Base-by-base conservation (phyloP, 805 yeast genomes). In the Pichia manshurica region DNA sequence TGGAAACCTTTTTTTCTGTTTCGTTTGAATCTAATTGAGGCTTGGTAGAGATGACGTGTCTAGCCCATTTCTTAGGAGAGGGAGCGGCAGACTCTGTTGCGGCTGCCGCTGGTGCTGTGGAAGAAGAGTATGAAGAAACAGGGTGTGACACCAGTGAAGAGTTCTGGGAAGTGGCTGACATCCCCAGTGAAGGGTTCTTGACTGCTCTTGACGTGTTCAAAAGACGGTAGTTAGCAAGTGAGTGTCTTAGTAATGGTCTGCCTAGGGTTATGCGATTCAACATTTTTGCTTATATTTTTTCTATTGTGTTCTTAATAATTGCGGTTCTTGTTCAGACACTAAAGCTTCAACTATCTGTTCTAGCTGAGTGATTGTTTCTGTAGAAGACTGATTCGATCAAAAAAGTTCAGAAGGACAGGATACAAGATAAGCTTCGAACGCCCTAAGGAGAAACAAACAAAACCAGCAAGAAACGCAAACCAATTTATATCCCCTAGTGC, bases 31-130 rank as follows among this genome's bases (percentile, higher is more conserved):
- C 49, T n/a, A 33, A 31, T 21, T 19, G 31, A 8, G 44, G 28
- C 8, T 45, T 36, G 13, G 46, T 53, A 7, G 62, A 55, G 34
- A 64, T 53, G 7, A 61, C 55, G 45, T 64, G 67, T 44, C 61
- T 60, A 1, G 67, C 50, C 68, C 68, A 64, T 36, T 56, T 60
- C 22, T 51, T 52, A 8, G 29, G 29, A 16, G 51, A 29, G 9
- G 48, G 21, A n/a, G 39, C 20, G n/a, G 46, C 35, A 9, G 50
- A 36, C 29, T 25, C 29, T 25, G 29, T 25, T 7, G 29, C 29
- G 29, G 29, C 29, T n/a, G n/a, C n/a, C n/a, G n/a, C n/a, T n/a
- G 50, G 33, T 9, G 45, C n/a, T 19, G 44, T 21, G 13, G 45
- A 40, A 16, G 45, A 39, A 22, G 53, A 39, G 35, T 41, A 45